phyloP scores from a whole-genome alignment of 1,284 basidiomycete genomes.

The Microbotryum violaceum region DNA sequence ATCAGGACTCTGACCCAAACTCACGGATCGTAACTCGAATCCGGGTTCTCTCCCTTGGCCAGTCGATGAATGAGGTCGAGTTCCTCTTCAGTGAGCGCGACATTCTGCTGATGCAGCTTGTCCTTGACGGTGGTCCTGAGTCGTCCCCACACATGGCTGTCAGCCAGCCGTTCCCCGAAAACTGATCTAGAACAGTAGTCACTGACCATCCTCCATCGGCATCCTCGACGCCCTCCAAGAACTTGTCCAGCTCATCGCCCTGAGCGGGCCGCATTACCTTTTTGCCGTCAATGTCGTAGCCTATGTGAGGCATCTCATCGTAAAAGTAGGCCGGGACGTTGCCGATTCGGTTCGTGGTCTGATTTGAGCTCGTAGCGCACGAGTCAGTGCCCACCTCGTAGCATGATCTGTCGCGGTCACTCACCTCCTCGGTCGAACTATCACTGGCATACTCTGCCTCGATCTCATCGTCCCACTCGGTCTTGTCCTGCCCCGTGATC shows the following conservation, averaged over 20 bases:
- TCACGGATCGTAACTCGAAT: conserved; percentile 65
- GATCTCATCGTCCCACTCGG: conserved; percentile 80
- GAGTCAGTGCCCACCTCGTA: background rate
- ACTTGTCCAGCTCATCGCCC: conserved; percentile 96
- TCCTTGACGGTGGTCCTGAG: conserved; percentile 88
- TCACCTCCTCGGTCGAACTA: conserved; percentile 90
- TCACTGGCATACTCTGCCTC: conserved; percentile 95
- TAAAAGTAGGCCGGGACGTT: conserved; percentile 98
- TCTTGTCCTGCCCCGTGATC: conserved; percentile 80
- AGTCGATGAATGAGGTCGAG: conserved; percentile 89
- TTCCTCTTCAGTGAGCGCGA: conserved; percentile 80
- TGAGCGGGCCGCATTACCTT: conserved; percentile 88
- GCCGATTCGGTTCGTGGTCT: conserved; percentile 90
- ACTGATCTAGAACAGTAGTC: background rate
- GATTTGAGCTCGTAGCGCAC: background rate
- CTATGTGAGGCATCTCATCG: conserved; percentile 98
- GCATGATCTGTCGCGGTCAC: conserved; percentile 32
- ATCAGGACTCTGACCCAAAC: background rate
- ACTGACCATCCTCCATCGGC: conserved; percentile 69
- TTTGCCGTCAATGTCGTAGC: conserved; percentile 92
- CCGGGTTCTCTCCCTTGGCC: conserved; percentile 84
- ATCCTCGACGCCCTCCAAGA: conserved; percentile 88
- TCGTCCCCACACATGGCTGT: background rate
- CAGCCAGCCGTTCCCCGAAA: background rate
- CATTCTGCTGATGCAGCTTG: conserved; percentile 76